Evolutionary conservation across 441 rosid species (phyloP), one percentile per base, ranked within the genome.

Genomic region (Eutrema salsugineum): DNA sequence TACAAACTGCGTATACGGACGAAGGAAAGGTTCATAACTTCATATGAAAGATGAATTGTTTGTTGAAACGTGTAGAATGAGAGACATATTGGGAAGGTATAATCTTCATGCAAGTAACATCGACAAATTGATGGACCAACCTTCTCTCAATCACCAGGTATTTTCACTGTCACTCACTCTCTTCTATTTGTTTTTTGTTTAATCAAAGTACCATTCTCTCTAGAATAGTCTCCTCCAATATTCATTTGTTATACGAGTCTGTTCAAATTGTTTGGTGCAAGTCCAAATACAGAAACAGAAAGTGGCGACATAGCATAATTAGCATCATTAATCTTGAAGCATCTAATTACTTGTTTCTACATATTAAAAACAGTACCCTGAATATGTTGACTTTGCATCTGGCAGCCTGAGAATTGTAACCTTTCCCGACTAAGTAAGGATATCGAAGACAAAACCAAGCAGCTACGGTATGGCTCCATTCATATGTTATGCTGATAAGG

Each of bases 101-200:
- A 79, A 75, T 39, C 73, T 90, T 74, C 95, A 90, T 72, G 80
- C 96, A 4, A 88, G 86, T 86, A 94, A 88, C 80, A 88, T 90
- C 71, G 83, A 85, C 78, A 91, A 87, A 75, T 36, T 86, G 68
- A 85, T 86, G 68, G 83, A 83, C 46, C 89, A 79, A 57, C 93
- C 95, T 60, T 86, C 96, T 57, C 85, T 83, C 58, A 86, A 87
- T 83, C 70, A 86, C 73, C 94, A 90, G 91, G 96, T 88, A 35
- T 77, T 61, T 57, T 53, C 24, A 14, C 16, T 2, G 16, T 6
- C 42, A n/a, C 6, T 42, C 51, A 28, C 42, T 42, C 46, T 49
- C 27, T 15, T 42, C 46, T 9, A 3, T 22, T 28, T 6, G 0
- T 66, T 24, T 22, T 8, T 11, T 44, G 14, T 19, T 9, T 11